Evolutionary conservation across 2,329 filamentous ascomycete genomes (phyloP).

Genomic region (Penicillium fuscoglaucum): DNA sequence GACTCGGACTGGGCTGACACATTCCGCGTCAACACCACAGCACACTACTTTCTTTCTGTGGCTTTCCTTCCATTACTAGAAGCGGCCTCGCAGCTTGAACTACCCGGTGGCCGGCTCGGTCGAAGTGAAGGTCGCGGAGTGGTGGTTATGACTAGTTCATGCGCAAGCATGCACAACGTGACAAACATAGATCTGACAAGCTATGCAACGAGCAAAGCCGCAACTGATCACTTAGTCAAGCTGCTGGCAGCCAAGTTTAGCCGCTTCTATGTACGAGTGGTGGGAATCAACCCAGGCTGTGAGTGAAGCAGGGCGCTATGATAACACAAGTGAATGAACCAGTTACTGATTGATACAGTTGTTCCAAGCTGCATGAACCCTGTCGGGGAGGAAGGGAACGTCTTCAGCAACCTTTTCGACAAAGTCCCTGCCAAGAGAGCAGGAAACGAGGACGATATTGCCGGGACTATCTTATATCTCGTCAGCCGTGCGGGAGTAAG

Average conservation of each 20-base stretch:
- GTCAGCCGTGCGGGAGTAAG: conserved; percentile 44
- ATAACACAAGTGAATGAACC: background rate
- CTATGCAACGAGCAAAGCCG: conserved; percentile 55
- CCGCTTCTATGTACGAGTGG: conserved; percentile 47
- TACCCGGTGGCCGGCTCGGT: conserved; percentile 31
- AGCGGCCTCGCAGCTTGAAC: conserved; percentile 37
- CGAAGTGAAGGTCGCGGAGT: conserved; percentile 48
- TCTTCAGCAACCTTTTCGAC: conserved; percentile 45
- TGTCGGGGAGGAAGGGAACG: conserved; percentile 43
- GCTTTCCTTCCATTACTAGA: conserved; percentile 49
- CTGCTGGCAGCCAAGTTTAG: conserved; percentile 53
- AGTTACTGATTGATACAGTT: conserved; percentile 29
- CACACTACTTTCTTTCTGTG: conserved; percentile 53
- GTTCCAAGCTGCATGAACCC: conserved; percentile 50
- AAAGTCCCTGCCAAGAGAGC: conserved; percentile 44
- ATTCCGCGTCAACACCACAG: conserved; percentile 52
- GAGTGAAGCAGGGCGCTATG: conserved; percentile 17
- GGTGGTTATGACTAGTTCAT: conserved; percentile 53
- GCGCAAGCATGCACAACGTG: conserved; percentile 54
- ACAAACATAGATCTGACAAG: conserved; percentile 56
- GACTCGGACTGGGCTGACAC: conserved; percentile 49
- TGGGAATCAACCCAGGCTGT: conserved; percentile 50
- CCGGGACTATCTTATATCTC: conserved; percentile 47
- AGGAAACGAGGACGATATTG: conserved; percentile 45
- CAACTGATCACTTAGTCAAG: conserved; percentile 53